Base-by-base conservation (phyloP, 805 yeast species). In the Starmera quercuum region DNA sequence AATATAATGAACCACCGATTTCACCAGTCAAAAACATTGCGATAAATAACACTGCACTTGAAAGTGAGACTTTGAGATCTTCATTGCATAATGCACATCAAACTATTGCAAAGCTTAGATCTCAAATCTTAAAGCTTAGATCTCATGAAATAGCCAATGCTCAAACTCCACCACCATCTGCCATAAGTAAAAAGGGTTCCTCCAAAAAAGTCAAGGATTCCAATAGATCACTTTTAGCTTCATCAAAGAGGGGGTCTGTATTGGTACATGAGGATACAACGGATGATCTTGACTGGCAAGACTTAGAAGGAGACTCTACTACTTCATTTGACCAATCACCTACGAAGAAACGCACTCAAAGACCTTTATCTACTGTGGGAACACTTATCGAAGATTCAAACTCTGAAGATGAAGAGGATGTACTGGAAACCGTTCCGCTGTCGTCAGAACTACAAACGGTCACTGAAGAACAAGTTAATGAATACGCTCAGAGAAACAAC, bases 71-170 rank as follows among this genome's bases (percentile, higher is more conserved):
- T 1, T 56, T 82, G 42, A 66, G 70, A 41, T 68, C 81, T 0
- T 78, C 83, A 17, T 63, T 84, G 44, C 64, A 66, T 13, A 83
- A 71, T 54, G 81, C 88, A 5, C 74, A 78, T 45, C 65, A 68
- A 39, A 70, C 76, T 3, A 75, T 83, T 31, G 58, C 74, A n/a
- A 77, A 70, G 45, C 63, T 82, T 40, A 70, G 82, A 51, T 59
- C 47, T 7, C 53, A 53, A 36, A 47, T 53, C 16, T 28, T 41
- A 16, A 48, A 48, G 31, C 28, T 54, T 4, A 53, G 56, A 27
- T 44, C 48, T 7, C 45, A 44, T 30, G 55, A 51, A 26, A 27
- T 51, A 9, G 30, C 14, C 3, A 6, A 32, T 39, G 11, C 30
- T 31, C 11, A 47, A 44, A 24, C 39, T 41, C 16, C 34, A 34